Conservation (phyloP, 176 grass and related monocot genomes). For the Oryza officinalis region DNA sequence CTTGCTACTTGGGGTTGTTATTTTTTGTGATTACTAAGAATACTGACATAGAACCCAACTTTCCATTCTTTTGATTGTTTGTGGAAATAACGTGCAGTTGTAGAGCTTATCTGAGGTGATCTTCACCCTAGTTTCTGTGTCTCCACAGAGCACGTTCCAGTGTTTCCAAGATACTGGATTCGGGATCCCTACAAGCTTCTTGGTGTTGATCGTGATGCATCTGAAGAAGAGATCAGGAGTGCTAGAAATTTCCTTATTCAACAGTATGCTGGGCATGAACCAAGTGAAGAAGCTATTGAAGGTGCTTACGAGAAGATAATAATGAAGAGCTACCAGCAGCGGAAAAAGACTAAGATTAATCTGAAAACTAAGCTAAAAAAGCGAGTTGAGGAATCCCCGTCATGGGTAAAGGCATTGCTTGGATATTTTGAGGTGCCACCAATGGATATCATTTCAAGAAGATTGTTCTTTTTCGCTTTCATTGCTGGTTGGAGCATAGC, state of each 20-base stretch:
- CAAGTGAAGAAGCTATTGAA: constrained; percentile 86
- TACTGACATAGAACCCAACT: background rate
- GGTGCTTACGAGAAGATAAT: constrained; percentile 94
- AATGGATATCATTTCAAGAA: constrained; percentile 70
- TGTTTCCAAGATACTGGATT: constrained; percentile 68
- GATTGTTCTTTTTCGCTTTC: constrained; percentile 91
- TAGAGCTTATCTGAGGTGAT: constrained; percentile 4
- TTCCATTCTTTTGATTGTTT: background rate
- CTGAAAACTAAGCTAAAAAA: constrained; percentile 80
- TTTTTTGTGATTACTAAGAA: background rate
- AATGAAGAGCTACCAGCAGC: constrained; percentile 81
- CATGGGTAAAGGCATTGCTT: constrained; percentile 79
- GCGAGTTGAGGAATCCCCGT: constrained; percentile 72
- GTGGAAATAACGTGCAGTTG: background rate
- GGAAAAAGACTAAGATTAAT: constrained; percentile 89
- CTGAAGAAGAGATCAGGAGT: constrained; percentile 88
- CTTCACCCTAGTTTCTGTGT: constrained; percentile 25
- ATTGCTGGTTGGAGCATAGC: constrained; percentile 94
- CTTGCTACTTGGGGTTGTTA: background rate
- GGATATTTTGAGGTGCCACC: constrained; percentile 77
- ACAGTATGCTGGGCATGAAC: constrained; percentile 82
- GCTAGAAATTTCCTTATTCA: constrained; percentile 78
- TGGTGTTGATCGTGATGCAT: constrained; percentile 65
- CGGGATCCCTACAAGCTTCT: constrained; percentile 88
- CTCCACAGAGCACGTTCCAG: constrained; percentile 58